Evolutionary conservation across 371 early-diverging fungal species (phyloP), one percentile per base, ranked within the genome.

Genomic region (Circinella umbellata): DNA sequence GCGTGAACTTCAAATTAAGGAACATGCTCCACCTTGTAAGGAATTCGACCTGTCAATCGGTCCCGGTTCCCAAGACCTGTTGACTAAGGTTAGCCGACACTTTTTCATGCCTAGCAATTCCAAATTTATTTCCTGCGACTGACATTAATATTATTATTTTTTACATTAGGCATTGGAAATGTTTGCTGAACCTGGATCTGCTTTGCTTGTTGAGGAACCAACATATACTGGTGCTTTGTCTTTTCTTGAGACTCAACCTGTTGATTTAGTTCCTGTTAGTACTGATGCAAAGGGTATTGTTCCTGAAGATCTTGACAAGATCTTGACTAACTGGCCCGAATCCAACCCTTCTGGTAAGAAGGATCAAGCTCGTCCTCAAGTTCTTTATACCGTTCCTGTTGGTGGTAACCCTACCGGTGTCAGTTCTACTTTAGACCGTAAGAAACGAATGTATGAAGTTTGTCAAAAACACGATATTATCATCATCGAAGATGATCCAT

Each of bases 401-500:
- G 93, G 90, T 17, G 88, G 89, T 20, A 95, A 94, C 75, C 94
- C 94, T 0, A 90, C 93, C 1, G 93, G 94, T 35, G 77, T 77
- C n/a, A 89, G 82, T 67, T 86, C 90, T 36, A 75, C 87, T 1
- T 63, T 86, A 38, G 89, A 90, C 57, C 84, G 94, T 36, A 91
- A 89, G 69, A 79, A 81, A 66, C 70, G 79, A 36, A 82, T 93
- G 8, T 93, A 92, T 69, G 80, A 79, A 39, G 79, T 94, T 61
- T 85, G 87, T 8, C 77, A 75, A 51, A 76, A 88, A 66, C 87
- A 89, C 68, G 83, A 92, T 66, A 62, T 95, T 13, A 42, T 94
- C 37, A 90, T 93, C 54, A 65, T 93, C 15, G 93, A 93, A 79
- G 95, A 94, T 67, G 95, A 94, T 68, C 93, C 95, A 11, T 94